Conservation (phyloP, 1,284 basidiomycete genomes). For the Pascua guehoae region DNA sequence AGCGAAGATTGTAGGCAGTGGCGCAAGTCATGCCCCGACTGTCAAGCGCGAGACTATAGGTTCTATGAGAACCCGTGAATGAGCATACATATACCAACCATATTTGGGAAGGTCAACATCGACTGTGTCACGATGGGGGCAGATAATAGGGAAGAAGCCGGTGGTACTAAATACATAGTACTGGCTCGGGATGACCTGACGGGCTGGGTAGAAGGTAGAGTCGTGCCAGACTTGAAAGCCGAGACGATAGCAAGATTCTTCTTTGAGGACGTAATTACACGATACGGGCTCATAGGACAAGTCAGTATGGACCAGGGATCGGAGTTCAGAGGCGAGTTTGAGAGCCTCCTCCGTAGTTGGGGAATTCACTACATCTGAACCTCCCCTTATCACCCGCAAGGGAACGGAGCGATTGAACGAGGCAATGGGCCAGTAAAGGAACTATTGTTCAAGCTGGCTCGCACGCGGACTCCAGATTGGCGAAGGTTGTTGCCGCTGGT, state of each 20-base stretch:
- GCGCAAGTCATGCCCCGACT: neutral
- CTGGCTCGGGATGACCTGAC: neutral
- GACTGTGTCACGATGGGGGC: constrained; percentile 7
- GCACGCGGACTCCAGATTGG: neutral
- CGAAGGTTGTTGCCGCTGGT: neutral
- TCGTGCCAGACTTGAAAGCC: neutral
- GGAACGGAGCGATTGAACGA: constrained; percentile 5
- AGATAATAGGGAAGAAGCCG: neutral
- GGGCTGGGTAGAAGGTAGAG: constrained; percentile 2
- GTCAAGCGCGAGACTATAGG: neutral
- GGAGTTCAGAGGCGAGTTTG: neutral
- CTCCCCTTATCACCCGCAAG: neutral
- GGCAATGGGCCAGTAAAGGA: constrained; percentile 8
- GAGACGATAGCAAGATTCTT: neutral
- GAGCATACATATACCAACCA: neutral
- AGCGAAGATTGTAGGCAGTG: neutral
- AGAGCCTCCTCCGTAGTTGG: neutral
- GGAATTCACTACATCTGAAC: neutral
- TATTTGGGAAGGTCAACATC: constrained; percentile 1
- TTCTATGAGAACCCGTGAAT: neutral
- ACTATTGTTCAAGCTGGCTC: constrained; percentile 2
- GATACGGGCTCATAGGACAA: neutral
- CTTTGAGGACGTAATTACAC: neutral
- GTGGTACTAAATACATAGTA: neutral
- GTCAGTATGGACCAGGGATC: constrained; percentile 2